phyloP scores from a whole-genome alignment of 176 grass and related monocot genomes.

The Eleusine coracana region DNA sequence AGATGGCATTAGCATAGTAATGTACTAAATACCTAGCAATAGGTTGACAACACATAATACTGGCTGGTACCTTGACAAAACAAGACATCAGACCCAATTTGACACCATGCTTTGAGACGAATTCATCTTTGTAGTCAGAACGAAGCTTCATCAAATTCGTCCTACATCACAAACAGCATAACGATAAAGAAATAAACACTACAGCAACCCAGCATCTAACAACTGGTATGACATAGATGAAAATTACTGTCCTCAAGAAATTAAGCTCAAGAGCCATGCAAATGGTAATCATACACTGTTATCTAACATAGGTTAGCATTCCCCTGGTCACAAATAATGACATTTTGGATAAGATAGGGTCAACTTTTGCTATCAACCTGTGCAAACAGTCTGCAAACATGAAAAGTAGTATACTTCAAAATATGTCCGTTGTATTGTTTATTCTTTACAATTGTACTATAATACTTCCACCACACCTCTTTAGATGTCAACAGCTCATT shows the following conservation, averaged over 20 bases:
- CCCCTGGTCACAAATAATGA: not conserved
- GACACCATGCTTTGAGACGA: conserved; percentile 80
- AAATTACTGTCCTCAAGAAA: not conserved
- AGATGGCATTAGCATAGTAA: conserved; percentile 34
- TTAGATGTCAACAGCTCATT: no score
- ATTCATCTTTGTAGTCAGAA: conserved; percentile 97
- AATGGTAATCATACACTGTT: conserved; percentile 11
- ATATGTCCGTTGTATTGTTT: not conserved
- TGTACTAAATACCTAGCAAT: conserved; percentile 1
- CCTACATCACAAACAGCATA: conserved; percentile 44
- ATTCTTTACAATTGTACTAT: not conserved
- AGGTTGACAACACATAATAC: not conserved
- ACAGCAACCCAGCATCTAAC: not conserved
- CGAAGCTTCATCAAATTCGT: conserved; percentile 99
- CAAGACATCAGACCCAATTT: conserved; percentile 98
- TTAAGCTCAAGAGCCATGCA: not conserved
- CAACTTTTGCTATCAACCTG: not conserved
- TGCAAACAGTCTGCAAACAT: not conserved
- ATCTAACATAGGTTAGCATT: not conserved
- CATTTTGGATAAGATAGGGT: not conserved
- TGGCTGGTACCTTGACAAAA: conserved; percentile 75
- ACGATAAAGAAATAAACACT: not conserved
- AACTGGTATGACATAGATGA: not conserved
- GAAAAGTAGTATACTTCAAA: not conserved
- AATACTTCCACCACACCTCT: not conserved